Evolutionary conservation across 257 asterid species (phyloP), one percentile per base, ranked within the genome.

Genomic region (Petrea volubilis): DNA sequence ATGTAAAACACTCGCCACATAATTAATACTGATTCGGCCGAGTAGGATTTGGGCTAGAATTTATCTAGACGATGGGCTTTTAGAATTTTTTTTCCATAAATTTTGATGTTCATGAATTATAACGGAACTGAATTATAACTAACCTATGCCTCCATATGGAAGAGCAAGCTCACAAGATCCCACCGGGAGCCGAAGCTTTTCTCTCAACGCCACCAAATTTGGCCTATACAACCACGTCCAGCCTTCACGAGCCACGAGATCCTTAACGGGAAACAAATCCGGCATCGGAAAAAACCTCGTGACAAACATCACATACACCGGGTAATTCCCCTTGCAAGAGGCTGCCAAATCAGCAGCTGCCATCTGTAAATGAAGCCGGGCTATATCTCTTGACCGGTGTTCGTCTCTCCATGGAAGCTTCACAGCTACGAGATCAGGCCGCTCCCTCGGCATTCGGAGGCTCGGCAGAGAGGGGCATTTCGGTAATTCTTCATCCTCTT

Each of bases 141-240:
- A 46, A 90, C 96, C 95, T 79, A 68, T 78, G 52, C 77, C 77
- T 50, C 85, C 90, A 57, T 82, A 86, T 0, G 94, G 95, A 41
- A 92, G 90, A 0, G 96, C 87, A 31, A 92, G 97, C 50, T 92
- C 93, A 65, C 97, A 92, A 2, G 98, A 92, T 49, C 98, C 98
- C 0, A 83, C 50, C 0, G 98, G 98, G 52, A 88, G 87, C 51
- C 73, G 86, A 74, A 92, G 81, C 79, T 86, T 90, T 50, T 79
- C 82, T 52, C 91, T 66, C 15, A 90, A 21, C 0, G 28, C 59
- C 74, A 25, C 73, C 76, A 86, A 56, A 31, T 87, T 51, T 1
- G 95, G 98, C 10, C 66, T 82, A 63, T 88, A 92, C 36, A 92
- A 40, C 98, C 98, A 92, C 0, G 36, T 44, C 5, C 58, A 74